These are phyloP conservation scores for Colletotrichum destructivum DNA, from an alignment of 2,329 filamentous ascomycete genomes.

Conservation along the genomic window DNA sequence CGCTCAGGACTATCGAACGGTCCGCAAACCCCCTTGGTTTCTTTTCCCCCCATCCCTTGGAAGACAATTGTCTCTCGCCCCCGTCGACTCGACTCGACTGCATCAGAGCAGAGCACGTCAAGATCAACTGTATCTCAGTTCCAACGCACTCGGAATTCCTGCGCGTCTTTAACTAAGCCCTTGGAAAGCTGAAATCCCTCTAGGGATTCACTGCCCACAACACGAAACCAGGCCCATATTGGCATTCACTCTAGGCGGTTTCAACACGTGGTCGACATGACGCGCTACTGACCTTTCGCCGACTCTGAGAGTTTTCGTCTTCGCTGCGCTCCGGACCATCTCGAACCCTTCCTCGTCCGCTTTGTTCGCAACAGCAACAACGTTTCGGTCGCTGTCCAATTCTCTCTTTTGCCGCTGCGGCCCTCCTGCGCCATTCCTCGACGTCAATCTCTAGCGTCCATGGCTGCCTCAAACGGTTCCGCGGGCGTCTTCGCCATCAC, in stretches of 20 bases:
- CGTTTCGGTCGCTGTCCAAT: neutral
- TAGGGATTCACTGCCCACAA: constrained; percentile 12
- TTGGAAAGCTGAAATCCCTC: constrained; percentile 18
- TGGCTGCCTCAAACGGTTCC: constrained; percentile 39
- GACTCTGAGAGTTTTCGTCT: constrained; percentile 20
- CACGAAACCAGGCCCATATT: constrained; percentile 26
- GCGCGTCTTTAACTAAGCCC: constrained; percentile 3
- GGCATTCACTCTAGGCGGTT: constrained; percentile 33
- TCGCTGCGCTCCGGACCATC: constrained; percentile 8
- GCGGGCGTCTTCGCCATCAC: constrained; percentile 51
- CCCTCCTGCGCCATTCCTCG: constrained; percentile 16
- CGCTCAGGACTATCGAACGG: neutral
- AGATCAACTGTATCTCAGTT: constrained; percentile 8
- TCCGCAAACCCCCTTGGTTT: constrained; percentile 22
- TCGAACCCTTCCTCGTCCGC: constrained; percentile 7
- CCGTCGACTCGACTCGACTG: neutral
- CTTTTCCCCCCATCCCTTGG: constrained; percentile 21
- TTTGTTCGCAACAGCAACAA: neutral
- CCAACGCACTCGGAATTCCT: constrained; percentile 20
- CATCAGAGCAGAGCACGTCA: neutral
- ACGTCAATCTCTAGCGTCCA: constrained; percentile 23
- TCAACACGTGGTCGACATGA: constrained; percentile 32
- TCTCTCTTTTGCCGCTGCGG: constrained; percentile 1
- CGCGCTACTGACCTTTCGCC: constrained; percentile 23
- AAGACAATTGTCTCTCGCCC: constrained; percentile 21